Base-by-base conservation (phyloP, 176 grass and related monocot genomes). In the Tuctoria greenei region DNA sequence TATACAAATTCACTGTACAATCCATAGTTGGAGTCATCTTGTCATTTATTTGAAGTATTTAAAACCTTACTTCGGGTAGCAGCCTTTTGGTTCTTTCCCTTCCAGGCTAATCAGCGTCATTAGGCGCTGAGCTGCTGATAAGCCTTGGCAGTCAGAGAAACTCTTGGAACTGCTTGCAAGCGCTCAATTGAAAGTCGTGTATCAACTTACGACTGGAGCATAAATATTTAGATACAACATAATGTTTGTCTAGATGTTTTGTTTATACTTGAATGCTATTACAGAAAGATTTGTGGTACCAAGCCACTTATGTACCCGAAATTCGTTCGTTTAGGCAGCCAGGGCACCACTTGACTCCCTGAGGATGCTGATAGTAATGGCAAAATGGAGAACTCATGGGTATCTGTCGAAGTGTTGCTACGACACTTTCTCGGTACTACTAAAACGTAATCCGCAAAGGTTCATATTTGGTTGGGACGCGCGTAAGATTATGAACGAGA, bases 121-220 rank as follows among this genome's bases (percentile, higher is more conserved):
- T n/a, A n/a, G n/a, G n/a, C n/a, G n/a, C n/a, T n/a, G n/a, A n/a
- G n/a, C n/a, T n/a, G n/a, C n/a, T n/a, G n/a, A n/a, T n/a, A n/a
- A n/a, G n/a, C n/a, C 88, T n/a, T 72, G 42, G 57, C 81, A 87
- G 17, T 91, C 90, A 0, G 88, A 86, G 77, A 81, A 89, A 63
- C 64, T 97, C 45, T 61, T 97, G 75, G 88, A 93, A 75, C 75
- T 93, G 58, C 94, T 97, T 37, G 81, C 81, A 9, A 89, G 69
- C 73, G 86, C 81, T 66, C 86, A 91, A 41, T 21, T 93, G 78
- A 97, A 88, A 85, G 91, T 97, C 47, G 63, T 67, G 28, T 93
- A 97, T 74, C 94, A 93, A 62, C 66, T 70, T 97, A 93, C 52
- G 94, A 97, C 67, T 97, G 94, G 94, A 83, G 86, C 73, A 51